Evolutionary conservation across 768 basidiomycete species (phyloP).

Genomic region (Phaffia australis): DNA sequence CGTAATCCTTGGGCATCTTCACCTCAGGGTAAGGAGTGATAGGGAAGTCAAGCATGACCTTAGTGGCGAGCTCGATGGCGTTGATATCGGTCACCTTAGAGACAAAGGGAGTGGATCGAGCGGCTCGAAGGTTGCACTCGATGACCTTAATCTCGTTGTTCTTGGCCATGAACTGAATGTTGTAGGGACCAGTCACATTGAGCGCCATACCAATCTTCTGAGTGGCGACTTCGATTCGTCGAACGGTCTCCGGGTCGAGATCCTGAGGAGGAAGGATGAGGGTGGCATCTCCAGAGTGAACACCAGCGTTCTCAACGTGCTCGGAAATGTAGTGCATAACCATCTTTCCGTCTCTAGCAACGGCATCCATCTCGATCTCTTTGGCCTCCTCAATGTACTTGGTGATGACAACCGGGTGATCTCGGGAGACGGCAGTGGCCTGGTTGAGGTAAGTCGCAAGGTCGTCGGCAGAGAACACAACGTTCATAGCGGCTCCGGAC

Average conservation of each 20-base stretch:
- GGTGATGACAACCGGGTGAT: conserved; percentile 93
- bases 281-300: conserved; percentile 97
- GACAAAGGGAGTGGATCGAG: conserved; percentile 96
- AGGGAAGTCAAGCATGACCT: conserved; percentile 88
- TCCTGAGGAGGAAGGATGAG: conserved; percentile 97
- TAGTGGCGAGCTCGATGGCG: conserved; percentile 97
- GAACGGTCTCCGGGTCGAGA: conserved; percentile 89
- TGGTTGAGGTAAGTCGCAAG: conserved; percentile 83
- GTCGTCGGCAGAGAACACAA: conserved; percentile 86
- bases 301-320: conserved; percentile 97
- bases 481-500: conserved; percentile 99
- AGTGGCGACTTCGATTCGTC: conserved; percentile 92
- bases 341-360: conserved; percentile 94
- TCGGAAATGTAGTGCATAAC: conserved; percentile 99
- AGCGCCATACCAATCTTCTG: conserved; percentile 95
- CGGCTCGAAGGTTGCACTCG: conserved; percentile 95
- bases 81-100: conserved; percentile 96
- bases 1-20: conserved; percentile 81
- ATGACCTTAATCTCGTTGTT: conserved; percentile 99
- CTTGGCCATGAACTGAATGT: conserved; percentile 99
- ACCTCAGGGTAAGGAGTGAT: conserved; percentile 82
- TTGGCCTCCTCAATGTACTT: conserved; percentile 99
- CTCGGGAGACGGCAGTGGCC: conserved; percentile 89
- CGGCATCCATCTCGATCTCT: conserved; percentile 99
- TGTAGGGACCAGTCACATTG: conserved; percentile 96